phyloP scores from a whole-genome alignment of 768 basidiomycete species.

The Lactarius psammicola region DNA sequence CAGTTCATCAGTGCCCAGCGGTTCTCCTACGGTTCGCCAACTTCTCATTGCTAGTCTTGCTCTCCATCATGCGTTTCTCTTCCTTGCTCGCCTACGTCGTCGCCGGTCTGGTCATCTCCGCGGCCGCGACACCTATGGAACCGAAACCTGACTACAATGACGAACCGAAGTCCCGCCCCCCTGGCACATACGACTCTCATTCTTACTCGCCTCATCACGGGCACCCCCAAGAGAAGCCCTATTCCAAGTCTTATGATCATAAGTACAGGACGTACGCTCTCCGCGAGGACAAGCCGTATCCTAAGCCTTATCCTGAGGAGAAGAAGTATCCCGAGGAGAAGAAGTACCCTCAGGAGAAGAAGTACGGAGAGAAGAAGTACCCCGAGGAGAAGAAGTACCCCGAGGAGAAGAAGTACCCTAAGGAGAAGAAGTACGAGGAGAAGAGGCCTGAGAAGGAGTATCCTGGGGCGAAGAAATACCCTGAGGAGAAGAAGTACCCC shows the following conservation, averaged over 20 bases:
- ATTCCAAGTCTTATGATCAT: neutral
- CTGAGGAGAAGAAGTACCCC: no score
- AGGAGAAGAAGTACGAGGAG: no score
- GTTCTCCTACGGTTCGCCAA: conserved; percentile 10
- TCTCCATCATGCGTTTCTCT: conserved; percentile 26
- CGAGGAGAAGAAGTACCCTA: no score
- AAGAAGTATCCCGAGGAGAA: neutral
- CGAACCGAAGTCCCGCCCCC: conserved; percentile 3
- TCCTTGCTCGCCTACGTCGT: conserved; percentile 20
- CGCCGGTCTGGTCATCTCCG: conserved; percentile 21
- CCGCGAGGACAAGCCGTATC: neutral
- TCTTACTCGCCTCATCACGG: neutral
- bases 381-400: neutral
- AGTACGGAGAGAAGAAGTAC: neutral
- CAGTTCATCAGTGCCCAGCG: conserved; percentile 14
- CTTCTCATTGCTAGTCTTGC: conserved; percentile 14
- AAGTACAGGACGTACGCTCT: neutral
- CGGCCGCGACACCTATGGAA: conserved; percentile 19
- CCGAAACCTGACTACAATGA: conserved; percentile 1
- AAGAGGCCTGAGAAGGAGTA: no score
- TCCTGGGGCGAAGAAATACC: no score
- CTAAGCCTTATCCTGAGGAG: neutral
- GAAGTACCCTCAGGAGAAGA: neutral
- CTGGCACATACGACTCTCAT: conserved; percentile 6
- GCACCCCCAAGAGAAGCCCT: neutral